phyloP scores from a whole-genome alignment of 176 grass and related monocot species.

The Oryza meyeriana region DNA sequence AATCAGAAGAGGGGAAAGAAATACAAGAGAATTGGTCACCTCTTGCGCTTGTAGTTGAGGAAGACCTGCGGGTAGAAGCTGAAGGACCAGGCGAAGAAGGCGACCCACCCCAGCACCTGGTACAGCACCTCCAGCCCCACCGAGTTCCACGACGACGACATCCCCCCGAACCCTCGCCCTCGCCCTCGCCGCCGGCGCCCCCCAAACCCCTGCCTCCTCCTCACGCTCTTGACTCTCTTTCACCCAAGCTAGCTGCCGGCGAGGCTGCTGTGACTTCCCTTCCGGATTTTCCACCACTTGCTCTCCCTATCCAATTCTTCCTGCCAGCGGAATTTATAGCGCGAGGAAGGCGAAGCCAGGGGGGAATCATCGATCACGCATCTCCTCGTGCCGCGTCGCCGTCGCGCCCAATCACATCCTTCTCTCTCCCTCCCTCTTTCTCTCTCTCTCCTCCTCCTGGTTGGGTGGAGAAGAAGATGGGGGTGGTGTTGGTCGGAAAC shows the following conservation, averaged over 20 bases:
- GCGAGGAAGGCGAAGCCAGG: neutral
- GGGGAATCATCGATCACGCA: too few species aligned
- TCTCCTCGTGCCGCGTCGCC: neutral
- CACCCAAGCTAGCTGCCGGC: neutral
- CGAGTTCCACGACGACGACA: conserved; percentile 83
- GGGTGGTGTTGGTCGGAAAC: neutral
- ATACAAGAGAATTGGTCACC: conserved; percentile 12
- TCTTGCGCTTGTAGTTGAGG: conserved; percentile 90
- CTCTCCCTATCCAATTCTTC: neutral
- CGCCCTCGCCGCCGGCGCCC: neutral
- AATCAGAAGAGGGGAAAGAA: neutral
- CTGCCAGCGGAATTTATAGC: conserved; percentile 17
- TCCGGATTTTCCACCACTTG: neutral
- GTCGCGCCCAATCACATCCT: neutral
- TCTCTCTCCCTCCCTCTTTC: too few species aligned
- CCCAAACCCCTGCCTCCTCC: neutral
- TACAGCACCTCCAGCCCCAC: conserved; percentile 66
- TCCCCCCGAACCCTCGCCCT: neutral
- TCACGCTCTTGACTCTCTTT: neutral
- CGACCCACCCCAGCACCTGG: conserved; percentile 88
- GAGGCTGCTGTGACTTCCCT: neutral
- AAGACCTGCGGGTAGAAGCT: conserved; percentile 96
- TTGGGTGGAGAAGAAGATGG: neutral
- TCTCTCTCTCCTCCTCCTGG: too few species aligned
- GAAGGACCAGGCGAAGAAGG: conserved; percentile 92